phyloP scores from a whole-genome alignment of 2,329 filamentous ascomycete species.

The Neoscytalidium dimidiatum region DNA sequence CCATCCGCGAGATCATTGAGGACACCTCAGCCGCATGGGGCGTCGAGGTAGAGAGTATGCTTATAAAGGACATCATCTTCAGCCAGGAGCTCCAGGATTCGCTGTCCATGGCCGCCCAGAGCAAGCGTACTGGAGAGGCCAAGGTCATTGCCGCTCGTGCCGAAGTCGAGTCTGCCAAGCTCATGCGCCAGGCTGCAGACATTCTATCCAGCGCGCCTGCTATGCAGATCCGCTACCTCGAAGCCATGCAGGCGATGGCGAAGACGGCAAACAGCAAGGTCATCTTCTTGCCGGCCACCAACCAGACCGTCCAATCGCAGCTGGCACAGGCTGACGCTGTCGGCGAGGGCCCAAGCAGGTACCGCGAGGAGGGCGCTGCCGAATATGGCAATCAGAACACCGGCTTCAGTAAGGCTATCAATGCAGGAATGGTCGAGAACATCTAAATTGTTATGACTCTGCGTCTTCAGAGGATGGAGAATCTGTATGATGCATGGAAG shows the following conservation, averaged over 20 bases:
- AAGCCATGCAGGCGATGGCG: conserved; percentile 98
- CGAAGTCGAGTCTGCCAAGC: conserved; percentile 92
- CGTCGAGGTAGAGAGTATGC: conserved; percentile 95
- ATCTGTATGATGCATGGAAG: conserved; percentile 4
- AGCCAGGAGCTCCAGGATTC: conserved; percentile 93
- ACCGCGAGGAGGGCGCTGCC: conserved; percentile 34
- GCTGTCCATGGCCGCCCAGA: conserved; percentile 96
- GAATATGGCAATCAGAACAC: conserved; percentile 43
- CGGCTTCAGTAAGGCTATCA: conserved; percentile 78
- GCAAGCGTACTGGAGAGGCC: conserved; percentile 96
- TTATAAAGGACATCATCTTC: conserved; percentile 99
- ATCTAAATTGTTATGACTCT: conserved; percentile 58
- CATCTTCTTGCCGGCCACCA: conserved; percentile 72
- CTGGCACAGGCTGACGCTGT: conserved; percentile 48
- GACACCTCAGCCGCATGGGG: conserved; percentile 94
- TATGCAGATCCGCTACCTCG: conserved; percentile 97
- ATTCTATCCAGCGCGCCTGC: conserved; percentile 89
- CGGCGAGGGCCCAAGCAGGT: conserved; percentile 58
- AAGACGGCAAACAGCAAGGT: conserved; percentile 88
- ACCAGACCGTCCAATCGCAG: conserved; percentile 62
- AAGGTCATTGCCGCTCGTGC: conserved; percentile 98
- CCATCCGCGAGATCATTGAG: conserved; percentile 95
- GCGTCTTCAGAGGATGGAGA: not conserved
- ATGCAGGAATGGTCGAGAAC: conserved; percentile 80
- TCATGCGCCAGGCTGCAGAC: conserved; percentile 89